Evolutionary conservation across 352 stramenopile genomes (phyloP), one percentile per base, ranked within the genome.

Genomic region (Aphanomyces invadans): DNA sequence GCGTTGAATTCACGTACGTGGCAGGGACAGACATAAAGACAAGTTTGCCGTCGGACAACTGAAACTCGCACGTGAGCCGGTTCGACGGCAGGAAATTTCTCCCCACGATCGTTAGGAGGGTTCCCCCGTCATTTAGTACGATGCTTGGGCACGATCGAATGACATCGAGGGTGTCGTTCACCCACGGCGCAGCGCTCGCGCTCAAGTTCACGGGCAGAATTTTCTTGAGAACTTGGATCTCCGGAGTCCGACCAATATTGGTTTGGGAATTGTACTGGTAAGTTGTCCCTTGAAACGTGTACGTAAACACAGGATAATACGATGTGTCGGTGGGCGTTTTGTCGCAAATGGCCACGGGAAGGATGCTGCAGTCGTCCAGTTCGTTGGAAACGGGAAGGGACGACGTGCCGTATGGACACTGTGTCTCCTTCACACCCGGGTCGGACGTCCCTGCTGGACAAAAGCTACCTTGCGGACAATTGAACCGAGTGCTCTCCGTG

Each of bases 81-180:
- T 72, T 75, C 3, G 81, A 91, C 39, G 97, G 78, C 5, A 79
- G 71, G 68, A 98, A 99, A 74, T 99, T 98, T 21, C 92, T 80
- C 1, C 95, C 96, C 39, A 99, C 95, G 5, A 99, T 79, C 39
- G 88, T 98, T 15, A 98, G 33, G 3, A 89, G 45, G 12, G 80
- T 65, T 19, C 77, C 80, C 36, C 83, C 80, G 32, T 28, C 69
- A 33, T 67, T 66, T 29, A 70, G 51, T 3, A 81, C 70, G 39
- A 65, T 73, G 0, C 67, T 54, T 2, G 94, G 92, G 66, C 94
- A 98, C 9, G 77, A 68, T n/a, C 92, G 81, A 38, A 97, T 87
- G 2, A 93, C 74, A 69, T 98, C 92, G n/a, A 98, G 61, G 7
- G 95, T 98, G 68, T 98, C 93, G 73, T 99, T 99, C 25, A 76